Base-by-base conservation (phyloP, 2,329 filamentous ascomycete species). In the Salinomyces thailandicus region DNA sequence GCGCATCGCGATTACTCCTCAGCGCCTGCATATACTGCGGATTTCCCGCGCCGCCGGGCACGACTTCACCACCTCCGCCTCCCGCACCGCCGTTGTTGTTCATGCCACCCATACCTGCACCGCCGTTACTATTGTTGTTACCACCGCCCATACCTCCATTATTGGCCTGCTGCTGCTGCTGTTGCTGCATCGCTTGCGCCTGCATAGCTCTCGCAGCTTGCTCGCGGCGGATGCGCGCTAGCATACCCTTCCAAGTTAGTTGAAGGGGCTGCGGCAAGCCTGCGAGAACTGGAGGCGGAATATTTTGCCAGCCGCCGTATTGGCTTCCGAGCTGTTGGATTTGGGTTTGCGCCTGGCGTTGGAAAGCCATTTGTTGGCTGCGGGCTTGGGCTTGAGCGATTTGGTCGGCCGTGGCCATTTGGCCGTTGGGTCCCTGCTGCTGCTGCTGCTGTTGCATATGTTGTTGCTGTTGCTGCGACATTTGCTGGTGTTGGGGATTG, bases 11-110 rank as follows among this genome's bases (percentile, higher is more conserved):
- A 31, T 56, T 52, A 11, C 46, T 39, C 6, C 53, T 39, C 14
- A 58, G 39, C 16, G 51, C 51, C 33, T 48, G 46, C 53, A 59
- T 58, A 30, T 57, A 58, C 31, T 60, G 55, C 39, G 45, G 52
- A 42, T 57, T 49, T 7, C 45, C 44, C 35, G 43, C 38, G 14
- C 35, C 36, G 38, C 31, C 37, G 5, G 46, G 50, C 43, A 59
- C 54, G 32, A 39, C 48, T 49, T 15, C 18, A 16, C 40, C 39
- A 7, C 28, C 29, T n/a, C 35, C 36, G n/a, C 26, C 28, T 5
- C 33, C 43, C 9, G 9, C n/a, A n/a, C 22, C 22, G 9, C n/a
- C 9, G 22, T 26, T 26, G 22, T n/a, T 26, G n/a, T n/a, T n/a
- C n/a, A n/a, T n/a, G n/a, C n/a, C n/a, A n/a, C n/a, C n/a, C n/a